These are phyloP conservation scores for Aspergillus unguis DNA, from an alignment of 2,329 filamentous ascomycete species.

Conservation along the genomic window DNA sequence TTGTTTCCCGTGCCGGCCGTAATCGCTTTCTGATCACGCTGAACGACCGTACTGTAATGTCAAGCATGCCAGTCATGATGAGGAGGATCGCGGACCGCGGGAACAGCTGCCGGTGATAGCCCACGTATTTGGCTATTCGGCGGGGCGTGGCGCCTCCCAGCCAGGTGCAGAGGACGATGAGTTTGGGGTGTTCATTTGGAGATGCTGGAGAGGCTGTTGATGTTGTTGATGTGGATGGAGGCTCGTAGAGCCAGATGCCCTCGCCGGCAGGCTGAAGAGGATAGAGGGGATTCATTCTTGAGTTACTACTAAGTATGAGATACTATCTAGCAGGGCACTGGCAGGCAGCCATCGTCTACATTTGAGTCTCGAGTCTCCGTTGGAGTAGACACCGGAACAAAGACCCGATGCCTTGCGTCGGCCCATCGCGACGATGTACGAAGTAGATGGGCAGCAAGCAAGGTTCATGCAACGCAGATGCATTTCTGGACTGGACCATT, in stretches of 20 bases:
- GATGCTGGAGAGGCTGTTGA: background rate
- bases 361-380: background rate
- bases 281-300: slow-evolving; percentile 9
- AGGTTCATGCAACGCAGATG: too few relatives aligned
- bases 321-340: background rate
- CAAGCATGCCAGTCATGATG: slow-evolving; percentile 19
- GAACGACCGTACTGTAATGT: slow-evolving; percentile 18
- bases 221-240: background rate
- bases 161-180: slow-evolving; percentile 28
- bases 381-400: too few relatives aligned
- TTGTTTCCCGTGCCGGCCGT: slow-evolving; percentile 18
- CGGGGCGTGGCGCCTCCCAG: slow-evolving; percentile 26
- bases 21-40: slow-evolving; percentile 17
- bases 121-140: slow-evolving; percentile 26
- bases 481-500: too few relatives aligned
- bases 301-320: background rate
- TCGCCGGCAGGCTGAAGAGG: slow-evolving; percentile 12
- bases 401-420: too few relatives aligned
- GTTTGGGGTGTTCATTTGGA: slow-evolving; percentile 9
- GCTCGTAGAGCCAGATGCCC: slow-evolving; percentile 17
- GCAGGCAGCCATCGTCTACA: background rate
- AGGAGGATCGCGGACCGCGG: slow-evolving; percentile 22
- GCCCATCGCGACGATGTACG: too few relatives aligned
- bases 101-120: slow-evolving; percentile 19
- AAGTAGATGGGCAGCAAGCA: too few relatives aligned